Evolutionary conservation across 768 basidiomycete genomes (phyloP).

Genomic region (Leccinum variicolor): DNA sequence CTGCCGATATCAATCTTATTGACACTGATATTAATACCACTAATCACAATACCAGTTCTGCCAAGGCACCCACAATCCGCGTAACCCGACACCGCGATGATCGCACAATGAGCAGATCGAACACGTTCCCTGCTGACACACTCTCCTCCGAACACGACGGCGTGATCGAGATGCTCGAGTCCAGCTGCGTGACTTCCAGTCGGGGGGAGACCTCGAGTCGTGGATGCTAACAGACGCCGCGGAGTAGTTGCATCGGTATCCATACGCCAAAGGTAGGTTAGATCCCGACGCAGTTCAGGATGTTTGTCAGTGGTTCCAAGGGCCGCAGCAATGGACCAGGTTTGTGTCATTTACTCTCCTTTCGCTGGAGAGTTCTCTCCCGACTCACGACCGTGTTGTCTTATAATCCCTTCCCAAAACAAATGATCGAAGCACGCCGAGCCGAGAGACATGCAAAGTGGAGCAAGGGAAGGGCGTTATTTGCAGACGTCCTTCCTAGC

Average conservation of each 20-base stretch:
- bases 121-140: slow-evolving; percentile 40
- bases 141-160: slow-evolving; percentile 41
- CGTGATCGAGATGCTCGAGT: slow-evolving; percentile 41
- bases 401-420: no score
- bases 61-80: no score
- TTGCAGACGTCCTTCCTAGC: no score
- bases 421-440: no score
- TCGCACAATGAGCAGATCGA: slow-evolving; percentile 31
- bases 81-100: not conserved
- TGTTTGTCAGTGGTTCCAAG: no score
- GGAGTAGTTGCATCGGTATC: slow-evolving; percentile 30
- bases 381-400: no score
- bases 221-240: slow-evolving; percentile 45
- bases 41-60: not conserved
- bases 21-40: not conserved
- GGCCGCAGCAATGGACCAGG: no score
- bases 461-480: no score
- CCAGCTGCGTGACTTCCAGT: slow-evolving; percentile 2
- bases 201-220: slow-evolving; percentile 35
- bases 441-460: no score
- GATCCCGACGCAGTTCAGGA: slow-evolving; percentile 3
- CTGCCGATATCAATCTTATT: no score
- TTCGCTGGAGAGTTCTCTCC: no score
- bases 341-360: no score
- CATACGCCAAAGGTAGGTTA: slow-evolving; percentile 17